phyloP scores from a whole-genome alignment of 2,329 filamentous ascomycete species.

The Phyllosticta paracitricarpa region DNA sequence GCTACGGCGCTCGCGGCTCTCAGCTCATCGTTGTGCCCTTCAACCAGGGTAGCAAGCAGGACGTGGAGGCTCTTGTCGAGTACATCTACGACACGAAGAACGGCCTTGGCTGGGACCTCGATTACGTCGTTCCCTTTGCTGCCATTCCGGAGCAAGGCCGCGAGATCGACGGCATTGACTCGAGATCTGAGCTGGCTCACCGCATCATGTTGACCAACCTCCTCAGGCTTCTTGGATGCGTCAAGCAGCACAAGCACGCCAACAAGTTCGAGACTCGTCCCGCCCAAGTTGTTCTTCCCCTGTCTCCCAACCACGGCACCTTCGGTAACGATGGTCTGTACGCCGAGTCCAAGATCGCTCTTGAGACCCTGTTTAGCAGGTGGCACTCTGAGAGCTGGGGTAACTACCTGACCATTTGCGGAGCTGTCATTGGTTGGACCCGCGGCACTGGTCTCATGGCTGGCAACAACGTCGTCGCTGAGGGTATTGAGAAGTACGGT shows the following conservation, averaged over 20 bases:
- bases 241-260: constrained; percentile 84
- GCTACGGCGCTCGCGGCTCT: constrained; percentile 85
- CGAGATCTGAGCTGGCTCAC: constrained; percentile 93
- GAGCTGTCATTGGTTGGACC: constrained; percentile 98
- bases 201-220: constrained; percentile 99
- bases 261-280: constrained; percentile 89
- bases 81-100: constrained; percentile 97
- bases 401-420: constrained; percentile 95
- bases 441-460: constrained; percentile 97
- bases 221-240: constrained; percentile 74
- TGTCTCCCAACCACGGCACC: constrained; percentile 96
- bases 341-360: constrained; percentile 91
- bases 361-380: constrained; percentile 96
- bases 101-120: constrained; percentile 95
- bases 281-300: constrained; percentile 87
- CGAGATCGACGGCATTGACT: constrained; percentile 94
- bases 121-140: constrained; percentile 91
- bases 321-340: constrained; percentile 98
- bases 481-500: constrained; percentile 91
- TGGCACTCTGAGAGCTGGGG: constrained; percentile 98
- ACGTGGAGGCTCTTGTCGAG: constrained; percentile 84
- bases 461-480: constrained; percentile 93
- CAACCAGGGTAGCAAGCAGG: constrained; percentile 98
- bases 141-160: constrained; percentile 96
- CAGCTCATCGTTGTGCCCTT: constrained; percentile 97